Percentiles rank a stretch among this genome's conserved stretches.
phyloP scores from a whole-genome alignment of 2,329 filamentous ascomycete species.

The Calonectria hongkongensis region DNA sequence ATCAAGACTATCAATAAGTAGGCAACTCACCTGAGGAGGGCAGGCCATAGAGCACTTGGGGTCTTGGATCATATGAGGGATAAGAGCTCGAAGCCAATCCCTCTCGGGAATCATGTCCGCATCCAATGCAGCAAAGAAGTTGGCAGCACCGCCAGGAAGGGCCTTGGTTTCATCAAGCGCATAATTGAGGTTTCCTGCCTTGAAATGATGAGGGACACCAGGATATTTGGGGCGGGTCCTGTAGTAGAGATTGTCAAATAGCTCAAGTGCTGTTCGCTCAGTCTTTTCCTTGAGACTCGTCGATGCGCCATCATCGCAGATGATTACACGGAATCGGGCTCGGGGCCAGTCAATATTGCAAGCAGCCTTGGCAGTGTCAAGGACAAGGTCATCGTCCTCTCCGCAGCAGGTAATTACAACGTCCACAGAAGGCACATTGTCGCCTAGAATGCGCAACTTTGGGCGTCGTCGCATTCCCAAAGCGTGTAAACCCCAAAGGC shows the following conservation, averaged over 20 bases:
- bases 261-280: conserved; percentile 4
- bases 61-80: conserved; percentile 53
- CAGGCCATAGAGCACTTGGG: conserved; percentile 4
- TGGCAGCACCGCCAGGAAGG: conserved; percentile 65
- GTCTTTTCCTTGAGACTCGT: neutral
- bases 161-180: neutral
- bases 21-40: conserved; percentile 4
- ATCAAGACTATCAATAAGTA: neutral
- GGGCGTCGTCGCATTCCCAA: conserved; percentile 12
- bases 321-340: conserved; percentile 12
- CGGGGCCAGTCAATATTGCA: conserved; percentile 9
- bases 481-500: neutral
- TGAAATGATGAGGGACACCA: conserved; percentile 2
- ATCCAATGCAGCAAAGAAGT: conserved; percentile 73
- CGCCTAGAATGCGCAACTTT: conserved; percentile 16
- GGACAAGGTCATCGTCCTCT: conserved; percentile 16
- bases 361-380: conserved; percentile 10
- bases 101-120: conserved; percentile 77
- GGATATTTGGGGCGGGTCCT: conserved; percentile 15
- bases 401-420: conserved; percentile 21
- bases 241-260: conserved; percentile 24
- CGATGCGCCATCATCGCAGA: conserved; percentile 13
- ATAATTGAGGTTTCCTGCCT: conserved; percentile 23
- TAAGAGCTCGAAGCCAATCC: conserved; percentile 70
- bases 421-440: conserved; percentile 8